A percentile compares a stretch with the other conserved stretches of the same genome.
phyloP scores from a whole-genome alignment of 2,329 filamentous ascomycete genomes.

The Penicillium thymicola region DNA sequence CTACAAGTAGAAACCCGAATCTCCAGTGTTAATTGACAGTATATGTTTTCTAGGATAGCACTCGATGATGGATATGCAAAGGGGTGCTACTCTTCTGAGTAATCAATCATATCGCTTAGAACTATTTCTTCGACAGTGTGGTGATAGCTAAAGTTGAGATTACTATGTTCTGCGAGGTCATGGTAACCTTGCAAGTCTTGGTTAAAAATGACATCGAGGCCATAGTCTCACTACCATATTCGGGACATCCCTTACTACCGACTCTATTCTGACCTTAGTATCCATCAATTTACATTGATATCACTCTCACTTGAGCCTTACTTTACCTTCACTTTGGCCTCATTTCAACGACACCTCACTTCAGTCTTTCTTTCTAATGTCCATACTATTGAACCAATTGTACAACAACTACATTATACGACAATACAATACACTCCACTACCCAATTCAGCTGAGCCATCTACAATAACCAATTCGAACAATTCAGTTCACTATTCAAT shows the following conservation, averaged over 20 bases:
- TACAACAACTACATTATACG: too few species aligned
- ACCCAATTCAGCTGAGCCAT: background rate
- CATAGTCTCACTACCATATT: background rate
- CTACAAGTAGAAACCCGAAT: background rate
- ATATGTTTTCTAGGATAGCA: background rate
- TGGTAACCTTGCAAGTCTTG: background rate
- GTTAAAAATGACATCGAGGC: background rate
- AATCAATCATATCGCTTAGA: accelerated
- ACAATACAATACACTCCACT: too few species aligned
- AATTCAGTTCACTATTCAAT: too few species aligned
- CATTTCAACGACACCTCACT: background rate
- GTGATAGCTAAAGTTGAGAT: background rate
- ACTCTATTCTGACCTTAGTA: background rate
- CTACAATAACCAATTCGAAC: background rate
- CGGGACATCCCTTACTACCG: background rate
- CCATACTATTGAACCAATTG: background rate
- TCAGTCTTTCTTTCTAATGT: background rate
- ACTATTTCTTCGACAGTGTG: background rate
- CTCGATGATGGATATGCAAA: background rate
- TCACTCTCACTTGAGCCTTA: background rate
- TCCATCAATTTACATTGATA: background rate
- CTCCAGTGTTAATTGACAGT: background rate
- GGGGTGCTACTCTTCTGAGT: background rate
- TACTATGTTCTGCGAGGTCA: too few species aligned
- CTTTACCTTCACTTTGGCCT: background rate